phyloP scores from a whole-genome alignment of 2,329 filamentous ascomycete genomes.

The Claviceps monticola region DNA sequence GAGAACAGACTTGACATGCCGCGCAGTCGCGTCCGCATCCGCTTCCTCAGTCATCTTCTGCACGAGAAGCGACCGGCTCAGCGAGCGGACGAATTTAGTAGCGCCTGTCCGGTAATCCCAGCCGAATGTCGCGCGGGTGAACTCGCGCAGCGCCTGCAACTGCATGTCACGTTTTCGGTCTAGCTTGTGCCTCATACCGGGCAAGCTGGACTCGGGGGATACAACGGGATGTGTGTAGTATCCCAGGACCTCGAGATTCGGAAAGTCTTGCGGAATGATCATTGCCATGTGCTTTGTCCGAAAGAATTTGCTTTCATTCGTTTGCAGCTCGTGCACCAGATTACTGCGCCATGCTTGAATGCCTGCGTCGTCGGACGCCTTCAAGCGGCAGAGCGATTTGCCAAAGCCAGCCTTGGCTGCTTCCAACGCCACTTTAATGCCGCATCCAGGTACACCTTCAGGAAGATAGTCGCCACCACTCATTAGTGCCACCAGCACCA shows the following conservation, averaged over 20 bases:
- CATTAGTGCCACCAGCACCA: constrained; percentile 89
- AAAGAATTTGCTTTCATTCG: constrained; percentile 76
- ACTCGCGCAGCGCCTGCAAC: constrained; percentile 48
- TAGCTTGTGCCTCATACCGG: constrained; percentile 14
- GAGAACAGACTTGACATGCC: constrained; percentile 51
- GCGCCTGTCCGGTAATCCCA: constrained; percentile 72
- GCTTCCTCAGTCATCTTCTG: constrained; percentile 32
- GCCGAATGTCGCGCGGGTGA: constrained; percentile 68
- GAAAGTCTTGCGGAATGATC: constrained; percentile 67
- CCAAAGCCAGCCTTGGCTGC: constrained; percentile 84
- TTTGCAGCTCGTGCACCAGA: constrained; percentile 61
- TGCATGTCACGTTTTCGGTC: constrained; percentile 13
- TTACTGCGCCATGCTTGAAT: constrained; percentile 58
- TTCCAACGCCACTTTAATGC: constrained; percentile 77
- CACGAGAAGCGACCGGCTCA: constrained; percentile 63
- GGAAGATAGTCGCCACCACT: constrained; percentile 91
- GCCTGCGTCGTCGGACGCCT: constrained; percentile 41
- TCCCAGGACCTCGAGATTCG: constrained; percentile 60
- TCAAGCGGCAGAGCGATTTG: constrained; percentile 53
- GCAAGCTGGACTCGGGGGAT: constrained; percentile 43
- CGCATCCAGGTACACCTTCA: constrained; percentile 75
- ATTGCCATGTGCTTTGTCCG: constrained; percentile 60
- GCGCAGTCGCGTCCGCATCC: constrained; percentile 19
- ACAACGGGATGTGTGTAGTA: constrained; percentile 85
- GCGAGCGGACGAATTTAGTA: constrained; percentile 67